Percentiles rank a stretch among this genome's conserved stretches.
phyloP scores from a whole-genome alignment of 805 yeast genomes.

The Blastobotrys peoriensis region DNA sequence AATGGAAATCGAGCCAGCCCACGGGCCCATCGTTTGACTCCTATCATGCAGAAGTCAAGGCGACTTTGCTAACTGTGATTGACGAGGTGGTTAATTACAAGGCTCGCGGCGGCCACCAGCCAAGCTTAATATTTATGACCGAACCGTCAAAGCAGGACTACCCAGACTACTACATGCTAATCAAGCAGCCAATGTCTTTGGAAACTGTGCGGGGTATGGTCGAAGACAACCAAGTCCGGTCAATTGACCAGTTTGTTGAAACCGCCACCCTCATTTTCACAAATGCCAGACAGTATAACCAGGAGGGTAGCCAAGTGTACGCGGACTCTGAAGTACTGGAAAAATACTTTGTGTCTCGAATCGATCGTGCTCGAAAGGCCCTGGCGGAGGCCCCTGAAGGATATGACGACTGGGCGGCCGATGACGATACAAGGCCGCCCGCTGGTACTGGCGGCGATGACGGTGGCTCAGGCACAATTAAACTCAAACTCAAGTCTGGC shows the following conservation, averaged over 20 bases:
- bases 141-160: constrained; percentile 63
- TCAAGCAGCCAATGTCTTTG: constrained; percentile 71
- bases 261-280: constrained; percentile 60
- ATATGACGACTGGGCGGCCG: constrained; percentile 5
- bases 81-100: constrained; percentile 40
- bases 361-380: constrained; percentile 19
- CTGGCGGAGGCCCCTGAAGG: constrained; percentile 10
- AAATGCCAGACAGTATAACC: constrained; percentile 77
- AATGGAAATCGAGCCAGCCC: constrained; percentile 7
- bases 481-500: not conserved
- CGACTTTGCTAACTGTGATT: constrained; percentile 24
- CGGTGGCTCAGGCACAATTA: constrained; percentile 3
- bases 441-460: not conserved
- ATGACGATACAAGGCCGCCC: not conserved
- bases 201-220: constrained; percentile 49
- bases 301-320: constrained; percentile 62
- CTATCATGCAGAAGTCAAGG: constrained; percentile 12
- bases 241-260: constrained; percentile 52
- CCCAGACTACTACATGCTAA: constrained; percentile 74
- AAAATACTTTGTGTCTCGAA: constrained; percentile 37
- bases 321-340: constrained; percentile 63
- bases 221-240: constrained; percentile 45
- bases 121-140: constrained; percentile 68
- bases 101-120: constrained; percentile 36
- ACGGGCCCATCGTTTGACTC: constrained; percentile 4